Base-by-base conservation (phyloP, 2,329 filamentous ascomycete species). In the Aspergillus ruber region DNA sequence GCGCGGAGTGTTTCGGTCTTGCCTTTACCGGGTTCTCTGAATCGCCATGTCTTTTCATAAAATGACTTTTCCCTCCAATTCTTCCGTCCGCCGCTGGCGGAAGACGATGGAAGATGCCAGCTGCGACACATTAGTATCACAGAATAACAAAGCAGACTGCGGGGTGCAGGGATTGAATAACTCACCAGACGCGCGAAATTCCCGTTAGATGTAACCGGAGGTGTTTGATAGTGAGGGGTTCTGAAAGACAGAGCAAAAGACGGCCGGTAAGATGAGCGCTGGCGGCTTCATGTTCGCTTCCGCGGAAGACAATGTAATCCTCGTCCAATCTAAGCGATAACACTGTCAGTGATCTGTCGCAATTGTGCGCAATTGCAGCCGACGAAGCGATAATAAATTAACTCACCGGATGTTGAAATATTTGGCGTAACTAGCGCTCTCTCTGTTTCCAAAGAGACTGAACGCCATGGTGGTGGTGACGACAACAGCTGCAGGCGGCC, bases 241-340 rank as follows among this genome's bases (percentile, higher is more conserved):
- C 76, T 18, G 82, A 81, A 32, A 91, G 74, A 61, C 86, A 90
- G 32, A 91, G 74, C 32, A 90, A 84, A 27, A 91, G 71, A 20
- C 80, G 81, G 42, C 88, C 88, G 61, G 84, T 86, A 55, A 93
- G 71, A 46, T 87, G 70, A 59, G 88, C 86, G 51, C 85, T 87
- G 39, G 85, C 80, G 42, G 87, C 85, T 63, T 91, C 88, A 63
- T 86, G 77, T 48, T 88, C 83, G 56, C 73, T 78, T 50, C 88
- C 88, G 45, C 87, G 83, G 53, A 93, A 85, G 25, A 91, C 83
- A 50, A 91, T 81, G 48, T 90, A 86, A 59, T 88, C 84, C 60
- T 85, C 84, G 45, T 90, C 85, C 50, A 90, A 78, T 45, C 87
- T 90, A 59, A 15, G n/a, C 12, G 36, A 12, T 18, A 15, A n/a